Percentiles rank a stretch among this genome's conserved stretches.
Conservation (phyloP, 208 protist genomes). For the Pavlovales sp. region DNA sequence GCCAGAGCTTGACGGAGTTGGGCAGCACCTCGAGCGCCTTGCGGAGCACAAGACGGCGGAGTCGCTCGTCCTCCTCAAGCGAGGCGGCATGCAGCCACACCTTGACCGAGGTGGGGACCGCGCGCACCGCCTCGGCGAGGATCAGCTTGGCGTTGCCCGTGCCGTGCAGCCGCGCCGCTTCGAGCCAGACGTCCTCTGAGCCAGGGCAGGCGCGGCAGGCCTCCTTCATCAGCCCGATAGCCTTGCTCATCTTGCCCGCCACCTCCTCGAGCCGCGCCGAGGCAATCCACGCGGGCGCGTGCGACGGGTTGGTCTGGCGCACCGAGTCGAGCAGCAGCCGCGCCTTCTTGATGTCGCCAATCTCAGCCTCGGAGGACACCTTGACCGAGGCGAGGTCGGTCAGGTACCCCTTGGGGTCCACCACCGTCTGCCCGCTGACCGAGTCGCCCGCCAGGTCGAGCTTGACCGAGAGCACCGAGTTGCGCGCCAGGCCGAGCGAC, state of each 20-base stretch:
- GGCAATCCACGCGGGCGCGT: constrained; percentile 74
- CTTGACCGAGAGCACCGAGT: constrained; percentile 64
- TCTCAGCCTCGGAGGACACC: constrained; percentile 57
- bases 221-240: constrained; percentile 71
- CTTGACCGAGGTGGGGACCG: constrained; percentile 74
- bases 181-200: constrained; percentile 82
- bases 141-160: constrained; percentile 71
- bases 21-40: constrained; percentile 57
- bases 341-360: constrained; percentile 77
- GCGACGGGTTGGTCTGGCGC: constrained; percentile 69
- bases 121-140: constrained; percentile 69
- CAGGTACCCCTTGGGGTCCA: constrained; percentile 82
- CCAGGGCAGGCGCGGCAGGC: constrained; percentile 69
- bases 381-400: constrained; percentile 69
- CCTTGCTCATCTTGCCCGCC: constrained; percentile 68
- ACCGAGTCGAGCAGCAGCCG: constrained; percentile 72
- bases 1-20: constrained; percentile 55
- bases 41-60: constrained; percentile 67
- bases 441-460: constrained; percentile 69
- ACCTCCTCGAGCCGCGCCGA: constrained; percentile 76
- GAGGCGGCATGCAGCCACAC: constrained; percentile 75
- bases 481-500: constrained; percentile 67
- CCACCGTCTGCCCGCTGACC: constrained; percentile 76
- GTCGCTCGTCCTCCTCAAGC: constrained; percentile 66
- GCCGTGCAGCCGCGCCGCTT: constrained; percentile 70